Percentiles rank a stretch among this genome's conserved stretches.
These are phyloP conservation scores for Podospora tetraspora DNA, from an alignment of 495 filamentous ascomycete genomes.

Conservation along the genomic window DNA sequence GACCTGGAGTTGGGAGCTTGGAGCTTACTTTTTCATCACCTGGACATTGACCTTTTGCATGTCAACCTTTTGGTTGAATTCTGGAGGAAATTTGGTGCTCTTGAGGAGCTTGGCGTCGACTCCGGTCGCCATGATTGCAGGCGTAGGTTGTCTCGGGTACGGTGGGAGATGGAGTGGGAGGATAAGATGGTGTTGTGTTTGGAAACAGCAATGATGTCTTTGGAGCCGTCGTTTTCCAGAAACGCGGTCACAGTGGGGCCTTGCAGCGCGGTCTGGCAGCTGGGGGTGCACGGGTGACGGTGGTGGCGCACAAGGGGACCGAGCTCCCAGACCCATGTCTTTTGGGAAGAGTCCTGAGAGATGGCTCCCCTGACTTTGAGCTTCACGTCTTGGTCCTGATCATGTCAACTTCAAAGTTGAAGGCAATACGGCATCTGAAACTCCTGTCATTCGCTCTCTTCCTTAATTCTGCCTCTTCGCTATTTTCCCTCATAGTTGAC, in stretches of 20 bases:
- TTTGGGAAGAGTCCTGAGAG: neutral
- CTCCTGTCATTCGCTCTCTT: neutral
- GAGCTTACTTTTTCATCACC: slow-evolving; percentile 87
- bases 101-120: slow-evolving; percentile 83
- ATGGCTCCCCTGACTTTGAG: neutral
- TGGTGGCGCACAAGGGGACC: neutral
- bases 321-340: neutral
- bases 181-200: neutral
- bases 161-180: neutral
- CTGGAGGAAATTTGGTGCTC: slow-evolving; percentile 87
- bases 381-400: neutral
- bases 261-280: neutral
- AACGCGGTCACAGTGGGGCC: neutral
- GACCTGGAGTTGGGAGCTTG: neutral
- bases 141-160: neutral
- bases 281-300: neutral
- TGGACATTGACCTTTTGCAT: slow-evolving; percentile 95
- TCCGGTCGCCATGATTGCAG: slow-evolving; percentile 56
- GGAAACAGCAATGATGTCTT: neutral
- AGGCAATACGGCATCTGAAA: neutral
- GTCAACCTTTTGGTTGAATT: slow-evolving; percentile 94
- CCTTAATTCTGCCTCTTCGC: neutral
- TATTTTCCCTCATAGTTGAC: neutral
- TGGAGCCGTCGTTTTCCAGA: neutral
- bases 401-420: neutral